Conservation (phyloP, 176 grass and related monocot genomes). For the Cenchrus americanus region DNA sequence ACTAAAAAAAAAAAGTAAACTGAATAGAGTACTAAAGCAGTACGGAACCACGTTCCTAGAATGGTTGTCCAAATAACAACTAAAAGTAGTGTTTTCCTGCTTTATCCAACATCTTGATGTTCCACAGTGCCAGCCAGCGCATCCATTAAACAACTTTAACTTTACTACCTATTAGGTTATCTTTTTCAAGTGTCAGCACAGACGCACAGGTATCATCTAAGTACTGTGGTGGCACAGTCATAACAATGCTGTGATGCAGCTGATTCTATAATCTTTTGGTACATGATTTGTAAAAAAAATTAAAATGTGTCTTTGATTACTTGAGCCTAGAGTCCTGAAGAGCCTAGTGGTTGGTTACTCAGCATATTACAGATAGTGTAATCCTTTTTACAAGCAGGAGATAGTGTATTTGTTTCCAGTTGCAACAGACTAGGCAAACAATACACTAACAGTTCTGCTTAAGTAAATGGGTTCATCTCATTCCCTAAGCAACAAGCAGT, state of each 20-base stretch:
- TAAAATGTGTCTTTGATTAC: background rate
- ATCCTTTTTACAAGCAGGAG: conserved; percentile 16
- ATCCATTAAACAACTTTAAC: conserved; percentile 17
- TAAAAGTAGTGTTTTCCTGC: background rate
- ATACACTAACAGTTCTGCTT: conserved; percentile 12
- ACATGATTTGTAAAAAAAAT: background rate
- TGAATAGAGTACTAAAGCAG: conserved; percentile 8
- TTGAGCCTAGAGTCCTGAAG: background rate
- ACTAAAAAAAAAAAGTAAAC: background rate
- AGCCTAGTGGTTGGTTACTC: conserved; percentile 35
- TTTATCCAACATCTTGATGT: conserved; percentile 39
- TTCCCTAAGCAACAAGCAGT: background rate
- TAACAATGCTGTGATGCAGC: conserved; percentile 11
- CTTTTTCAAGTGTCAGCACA: conserved; percentile 31
- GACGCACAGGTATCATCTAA: conserved; percentile 21
- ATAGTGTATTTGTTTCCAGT: background rate
- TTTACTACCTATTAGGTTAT: conserved; percentile 27
- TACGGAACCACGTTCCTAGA: conserved; percentile 4
- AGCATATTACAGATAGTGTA: conserved; percentile 5
- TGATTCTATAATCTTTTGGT: conserved; percentile 31
- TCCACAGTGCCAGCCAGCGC: conserved; percentile 4
- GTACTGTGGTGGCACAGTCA: conserved; percentile 16
- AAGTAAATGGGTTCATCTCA: background rate
- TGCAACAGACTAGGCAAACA: conserved; percentile 27
- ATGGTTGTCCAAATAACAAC: background rate